These are phyloP conservation scores for Elymus sibiricus DNA, from an alignment of 176 grass and related monocot species.

Conservation along the genomic window DNA sequence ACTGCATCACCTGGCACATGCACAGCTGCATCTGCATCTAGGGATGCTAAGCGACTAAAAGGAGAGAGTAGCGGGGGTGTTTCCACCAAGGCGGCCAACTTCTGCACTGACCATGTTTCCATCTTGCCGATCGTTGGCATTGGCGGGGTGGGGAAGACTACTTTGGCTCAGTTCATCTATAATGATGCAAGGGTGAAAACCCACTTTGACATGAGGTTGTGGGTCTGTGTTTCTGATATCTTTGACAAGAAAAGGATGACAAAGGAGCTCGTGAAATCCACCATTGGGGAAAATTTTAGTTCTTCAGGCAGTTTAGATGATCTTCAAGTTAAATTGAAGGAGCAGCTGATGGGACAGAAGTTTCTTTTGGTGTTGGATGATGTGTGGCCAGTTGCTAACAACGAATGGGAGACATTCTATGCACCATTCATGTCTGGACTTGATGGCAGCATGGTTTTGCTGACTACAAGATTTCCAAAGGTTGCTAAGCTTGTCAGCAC, in stretches of 20 bases:
- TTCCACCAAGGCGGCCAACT: too few species aligned
- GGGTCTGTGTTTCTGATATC: neutral
- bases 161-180: neutral
- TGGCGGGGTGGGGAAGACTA: too few species aligned
- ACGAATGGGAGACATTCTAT: too few species aligned
- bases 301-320: neutral
- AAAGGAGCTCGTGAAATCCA: neutral
- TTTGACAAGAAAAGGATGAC: neutral
- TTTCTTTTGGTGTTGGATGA: conserved; percentile 18
- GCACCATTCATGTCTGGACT: too few species aligned
- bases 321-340: neutral
- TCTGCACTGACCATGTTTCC: too few species aligned
- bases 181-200: neutral
- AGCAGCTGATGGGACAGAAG: neutral
- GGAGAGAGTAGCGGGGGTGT: neutral
- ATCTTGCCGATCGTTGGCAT: too few species aligned
- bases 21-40: too few species aligned
- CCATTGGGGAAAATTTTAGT: neutral
- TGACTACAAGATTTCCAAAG: too few species aligned
- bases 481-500: too few species aligned
- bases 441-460: too few species aligned
- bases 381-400: neutral
- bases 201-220: neutral
- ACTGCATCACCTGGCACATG: too few species aligned
- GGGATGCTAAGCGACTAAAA: neutral